Evolutionary conservation across 192 early-diverging fungal species (phyloP).

Genomic region (Rhizophagus prolifer): DNA sequence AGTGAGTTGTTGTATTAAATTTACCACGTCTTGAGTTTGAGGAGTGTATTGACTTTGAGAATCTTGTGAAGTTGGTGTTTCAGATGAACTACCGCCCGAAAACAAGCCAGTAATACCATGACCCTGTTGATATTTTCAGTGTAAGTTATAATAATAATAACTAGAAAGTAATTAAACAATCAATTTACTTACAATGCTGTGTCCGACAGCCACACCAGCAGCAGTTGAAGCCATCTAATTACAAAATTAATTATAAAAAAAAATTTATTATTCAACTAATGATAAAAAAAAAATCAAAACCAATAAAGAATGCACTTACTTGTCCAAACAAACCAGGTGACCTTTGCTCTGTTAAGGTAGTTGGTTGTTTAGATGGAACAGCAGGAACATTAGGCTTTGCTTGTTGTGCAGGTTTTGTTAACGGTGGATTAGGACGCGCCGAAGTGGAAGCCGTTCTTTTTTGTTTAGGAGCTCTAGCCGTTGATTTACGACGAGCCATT

Average conservation of each 20-base stretch:
- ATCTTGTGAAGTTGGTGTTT: conserved; percentile 17
- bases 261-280: not conserved
- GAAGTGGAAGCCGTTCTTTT: not conserved
- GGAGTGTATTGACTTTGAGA: conserved; percentile 4
- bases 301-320: not conserved
- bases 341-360: not conserved
- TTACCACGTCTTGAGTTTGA: conserved; percentile 9
- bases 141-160: not conserved
- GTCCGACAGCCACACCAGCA: conserved; percentile 91
- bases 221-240: conserved; percentile 88
- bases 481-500: not conserved
- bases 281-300: too few species aligned
- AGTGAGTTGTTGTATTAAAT: too few species aligned
- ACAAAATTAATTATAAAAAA: not conserved
- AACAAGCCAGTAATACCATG: conserved; percentile 47
- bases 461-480: not conserved
- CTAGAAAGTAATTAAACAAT: not conserved
- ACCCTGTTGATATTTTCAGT: not conserved
- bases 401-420: not conserved
- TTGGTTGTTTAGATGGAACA: not conserved
- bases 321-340: conserved; percentile 26
- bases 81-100: conserved; percentile 38
- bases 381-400: not conserved
- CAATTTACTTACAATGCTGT: conserved; percentile 63
- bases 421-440: not conserved